Conservation (phyloP, 2,329 filamentous ascomycete genomes). For the Aspergillus pseudoterreus region DNA sequence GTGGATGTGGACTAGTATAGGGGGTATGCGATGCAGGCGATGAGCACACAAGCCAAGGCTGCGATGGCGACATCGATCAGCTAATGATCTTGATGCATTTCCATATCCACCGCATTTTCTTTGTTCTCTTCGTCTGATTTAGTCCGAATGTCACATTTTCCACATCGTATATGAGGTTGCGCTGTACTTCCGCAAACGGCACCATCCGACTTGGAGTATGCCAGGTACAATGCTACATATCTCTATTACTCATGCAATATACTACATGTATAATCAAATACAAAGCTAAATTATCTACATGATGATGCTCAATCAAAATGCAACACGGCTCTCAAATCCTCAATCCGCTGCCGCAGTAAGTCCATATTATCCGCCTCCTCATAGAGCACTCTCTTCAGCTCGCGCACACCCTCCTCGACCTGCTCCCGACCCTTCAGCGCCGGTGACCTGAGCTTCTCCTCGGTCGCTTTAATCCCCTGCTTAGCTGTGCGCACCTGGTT, state of each 20-base stretch:
- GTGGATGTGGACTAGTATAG: too few relatives aligned
- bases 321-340: slow-evolving; percentile 8
- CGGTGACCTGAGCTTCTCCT: background rate
- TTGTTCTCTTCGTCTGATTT: too few relatives aligned
- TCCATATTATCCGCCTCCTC: slow-evolving; percentile 12
- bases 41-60: too few relatives aligned
- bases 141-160: background rate
- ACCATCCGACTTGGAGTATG: background rate
- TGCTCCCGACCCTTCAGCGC: background rate
- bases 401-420: slow-evolving; percentile 9
- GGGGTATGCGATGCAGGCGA: too few relatives aligned
- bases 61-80: too few relatives aligned
- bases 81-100: too few relatives aligned
- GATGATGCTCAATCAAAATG: background rate
- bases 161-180: background rate
- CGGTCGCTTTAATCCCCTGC: background rate
- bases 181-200: background rate
- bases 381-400: slow-evolving; percentile 10
- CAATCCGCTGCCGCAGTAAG: slow-evolving; percentile 11
- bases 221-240: background rate
- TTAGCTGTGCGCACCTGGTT: slow-evolving; percentile 6
- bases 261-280: too few relatives aligned
- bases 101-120: too few relatives aligned
- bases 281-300: too few relatives aligned
- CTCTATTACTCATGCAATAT: background rate